Evolutionary conservation across 441 rosid genomes (phyloP), one percentile per base, ranked within the genome.

Genomic region (Flueggea neowawraea): DNA sequence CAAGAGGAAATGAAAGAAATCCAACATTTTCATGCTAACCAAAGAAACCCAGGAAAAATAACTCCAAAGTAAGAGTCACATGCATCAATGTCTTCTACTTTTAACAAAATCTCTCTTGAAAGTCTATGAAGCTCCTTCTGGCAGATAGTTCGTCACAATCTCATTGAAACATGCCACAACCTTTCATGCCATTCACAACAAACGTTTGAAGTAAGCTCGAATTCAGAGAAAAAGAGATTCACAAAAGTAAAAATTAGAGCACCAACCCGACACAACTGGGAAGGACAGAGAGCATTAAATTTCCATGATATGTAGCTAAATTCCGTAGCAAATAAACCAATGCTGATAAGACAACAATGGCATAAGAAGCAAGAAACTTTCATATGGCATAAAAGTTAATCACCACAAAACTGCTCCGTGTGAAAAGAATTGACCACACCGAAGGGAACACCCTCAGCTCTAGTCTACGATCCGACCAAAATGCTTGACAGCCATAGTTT

Each of bases 151-250:
- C 0, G 97, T 94, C 63, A 94, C 91, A 57, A 94, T 78, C 78
- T 94, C 97, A 68, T 94, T 91, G 79, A 91, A 95, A 71, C 97
- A 77, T 9, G 97, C 96, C 13, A 94, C 91, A 67, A 91, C 97
- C 99, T 91, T 65, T 10, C 16, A 28, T 33, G 32, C 31, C 36
- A 54, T 16, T 31, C 55, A 36, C 16, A 11, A 51, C 32, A 13
- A 43, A 22, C 28, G 28, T 1, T 22, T 22, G 28, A 22, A 22
- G 28, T 22, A 22, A 22, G 28, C 28, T 22, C 28, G 31, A 62
- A 43, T n/a, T 28, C 66, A 50, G 52, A 22, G 28, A 22, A 22
- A 14, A 51, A 15, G 13, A 0, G 72, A 63, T n/a, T 31, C 55
- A 16, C 0, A 33, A 11, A 11, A 11, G 45, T 11, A 43, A 43